Base-by-base conservation (phyloP, 192 early-diverging fungal species). In the Thamnidium elegans region DNA sequence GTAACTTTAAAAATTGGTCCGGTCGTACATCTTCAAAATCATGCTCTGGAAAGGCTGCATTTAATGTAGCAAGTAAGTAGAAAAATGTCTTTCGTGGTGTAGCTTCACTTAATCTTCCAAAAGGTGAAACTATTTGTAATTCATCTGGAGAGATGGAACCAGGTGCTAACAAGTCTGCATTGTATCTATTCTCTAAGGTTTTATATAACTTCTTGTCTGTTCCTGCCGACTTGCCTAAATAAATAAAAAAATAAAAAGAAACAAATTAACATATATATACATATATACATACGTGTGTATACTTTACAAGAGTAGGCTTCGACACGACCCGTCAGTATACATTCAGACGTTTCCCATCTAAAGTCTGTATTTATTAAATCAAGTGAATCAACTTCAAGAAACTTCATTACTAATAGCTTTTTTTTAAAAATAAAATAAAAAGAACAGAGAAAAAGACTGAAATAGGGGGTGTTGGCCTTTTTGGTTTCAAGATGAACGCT, bases 281-380 rank as follows among this genome's bases (percentile, higher is more conserved):
- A n/a, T n/a, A n/a, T n/a, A n/a, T n/a, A n/a, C n/a, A n/a, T n/a
- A n/a, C n/a, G n/a, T n/a, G n/a, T n/a, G n/a, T n/a, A n/a, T n/a
- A n/a, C 84, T 88, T 86, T 91, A 93, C 94, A 96, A 42, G 94
- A 92, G 71, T 99, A 99, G 21, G 92, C 88, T 78, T 99, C 96
- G 23, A 96, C 72, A 65, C 93, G 78, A 34, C 92, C 94, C 62
- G 87, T 80, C 20, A 96, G 81, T 74, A 79, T 81, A 72, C 85
- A 87, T 75, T 99, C 95, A 45, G 90, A 83, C 30, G 90, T 91
- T 50, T 94, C 87, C 76, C 89, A 96, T 39, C 85, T 83, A 21
- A 99, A 85, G 8, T 80, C 87, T 62, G 85, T 84, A 78, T 97
- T 99, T 52, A 99, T 81, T 52, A 84, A 78, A 61, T 94, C 92